Percentiles rank a stretch among this genome's conserved stretches.
These are phyloP conservation scores for Linnemannia zychae DNA, from an alignment of 192 early-diverging fungal species.

Conservation along the genomic window DNA sequence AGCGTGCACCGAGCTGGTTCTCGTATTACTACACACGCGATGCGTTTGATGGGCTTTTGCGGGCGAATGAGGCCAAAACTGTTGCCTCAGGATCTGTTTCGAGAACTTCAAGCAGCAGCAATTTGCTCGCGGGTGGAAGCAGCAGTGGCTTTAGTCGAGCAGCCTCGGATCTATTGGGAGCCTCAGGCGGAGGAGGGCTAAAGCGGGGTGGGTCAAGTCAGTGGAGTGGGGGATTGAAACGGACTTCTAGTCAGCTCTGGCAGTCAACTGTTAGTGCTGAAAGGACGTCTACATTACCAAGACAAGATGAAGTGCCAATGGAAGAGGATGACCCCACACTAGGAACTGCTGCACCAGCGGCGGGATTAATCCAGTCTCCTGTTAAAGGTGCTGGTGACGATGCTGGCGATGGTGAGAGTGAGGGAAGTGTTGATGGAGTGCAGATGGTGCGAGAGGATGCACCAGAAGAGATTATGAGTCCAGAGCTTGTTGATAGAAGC, in stretches of 20 bases:
- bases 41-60: conserved; percentile 32
- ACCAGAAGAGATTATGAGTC: not conserved
- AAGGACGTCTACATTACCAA: not conserved
- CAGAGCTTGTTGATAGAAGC: not conserved
- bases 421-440: conserved; percentile 3
- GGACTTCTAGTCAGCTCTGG: conserved; percentile 30
- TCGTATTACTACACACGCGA: conserved; percentile 39
- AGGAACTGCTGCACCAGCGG: not conserved
- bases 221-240: conserved; percentile 14
- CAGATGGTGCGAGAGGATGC: not conserved
- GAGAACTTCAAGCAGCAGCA: not conserved
- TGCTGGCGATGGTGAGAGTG: not conserved
- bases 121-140: not conserved
- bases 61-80: conserved; percentile 2
- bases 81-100: not conserved
- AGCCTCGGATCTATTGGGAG: not conserved
- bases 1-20: conserved; percentile 40
- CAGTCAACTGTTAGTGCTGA: not conserved
- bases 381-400: not conserved
- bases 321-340: not conserved
- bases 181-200: not conserved
- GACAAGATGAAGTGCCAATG: not conserved
- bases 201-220: conserved; percentile 10
- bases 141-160: not conserved
- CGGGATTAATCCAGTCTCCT: not conserved